Evolutionary conservation across 768 basidiomycete species (phyloP), one percentile per base, ranked within the genome.

Genomic region (Hemileccinum impolitum): DNA sequence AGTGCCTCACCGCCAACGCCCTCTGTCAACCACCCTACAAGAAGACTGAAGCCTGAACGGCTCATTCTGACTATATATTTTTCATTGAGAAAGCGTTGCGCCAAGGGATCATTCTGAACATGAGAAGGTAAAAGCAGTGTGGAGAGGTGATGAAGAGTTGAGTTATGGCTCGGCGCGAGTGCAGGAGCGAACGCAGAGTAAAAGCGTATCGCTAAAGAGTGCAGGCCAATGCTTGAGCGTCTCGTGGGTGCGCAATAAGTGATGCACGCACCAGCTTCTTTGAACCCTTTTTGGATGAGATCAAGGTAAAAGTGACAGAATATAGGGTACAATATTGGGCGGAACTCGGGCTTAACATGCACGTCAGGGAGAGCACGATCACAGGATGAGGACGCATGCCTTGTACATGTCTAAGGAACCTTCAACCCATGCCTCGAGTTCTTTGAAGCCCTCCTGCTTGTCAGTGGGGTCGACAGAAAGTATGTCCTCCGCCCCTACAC

Each of bases 241-340:
- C 45, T 19, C 26, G 40, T 13, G 35, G 19, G 26, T 39, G 45
- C 41, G 26, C 8, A 38, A 38, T 19, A 35, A 39, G 39, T 4
- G 41, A 26, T 37, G 17, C 42, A 70, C 84, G 54, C 63, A 87
- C 94, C 94, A 55, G 94, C 88, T 63, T 91, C 88, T 62, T 88
- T 85, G 68, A 90, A 92, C 10, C 91, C 93, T 43, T 85, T 83
- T 58, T 93, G 86, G 40, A 98, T 84, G 42, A 99, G 78, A 66
- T 97, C 95, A 26, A 99, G 76, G 67, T 95, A 97, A 64, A 97
- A 97, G 69, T 99, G 93, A 43, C 90, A 92, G 64, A 97, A 98
- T 53, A 99, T 89, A 3, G 96, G 96, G 63, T 94, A 96, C 14
- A 96, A 71, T 31, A 99, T 87, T 39, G 91, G 94, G 39, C 89